Conservation (phyloP, 2,329 filamentous ascomycete genomes). For the Diplodia intermedia region DNA sequence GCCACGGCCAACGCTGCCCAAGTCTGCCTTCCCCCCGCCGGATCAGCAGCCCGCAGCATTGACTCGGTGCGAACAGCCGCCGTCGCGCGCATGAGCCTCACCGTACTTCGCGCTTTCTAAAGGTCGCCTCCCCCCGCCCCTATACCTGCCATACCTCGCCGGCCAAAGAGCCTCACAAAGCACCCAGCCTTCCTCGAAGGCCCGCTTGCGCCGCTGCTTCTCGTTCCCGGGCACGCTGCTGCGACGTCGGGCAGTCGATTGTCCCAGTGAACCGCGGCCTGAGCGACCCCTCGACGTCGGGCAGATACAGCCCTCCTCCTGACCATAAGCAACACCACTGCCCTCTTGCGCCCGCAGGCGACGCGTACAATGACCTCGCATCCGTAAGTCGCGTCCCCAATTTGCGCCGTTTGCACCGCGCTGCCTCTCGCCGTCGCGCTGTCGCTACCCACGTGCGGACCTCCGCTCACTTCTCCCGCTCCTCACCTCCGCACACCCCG, state of each 20-base stretch:
- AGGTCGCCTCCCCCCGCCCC: slow-evolving; percentile 31
- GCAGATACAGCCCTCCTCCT: slow-evolving; percentile 25
- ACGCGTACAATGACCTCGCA: slow-evolving; percentile 21
- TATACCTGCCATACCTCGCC: slow-evolving; percentile 27
- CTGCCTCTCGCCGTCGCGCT: slow-evolving; percentile 10
- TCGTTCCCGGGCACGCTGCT: slow-evolving; percentile 20
- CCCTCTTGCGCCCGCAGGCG: slow-evolving; percentile 11
- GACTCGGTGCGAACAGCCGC: slow-evolving; percentile 31
- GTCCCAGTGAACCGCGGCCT: slow-evolving; percentile 26
- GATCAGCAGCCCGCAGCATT: slow-evolving; percentile 31
- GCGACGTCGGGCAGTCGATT: slow-evolving; percentile 27
- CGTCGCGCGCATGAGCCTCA: slow-evolving; percentile 33
- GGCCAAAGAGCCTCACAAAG: neutral
- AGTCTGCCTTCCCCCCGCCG: slow-evolving; percentile 24
- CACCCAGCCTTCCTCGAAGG: slow-evolving; percentile 12
- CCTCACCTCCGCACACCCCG: neutral
- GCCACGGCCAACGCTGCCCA: slow-evolving; percentile 30
- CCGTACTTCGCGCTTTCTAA: slow-evolving; percentile 32
- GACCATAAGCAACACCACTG: slow-evolving; percentile 5
- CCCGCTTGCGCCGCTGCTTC: slow-evolving; percentile 21
- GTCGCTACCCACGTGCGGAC: slow-evolving; percentile 12
- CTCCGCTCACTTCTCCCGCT: slow-evolving; percentile 21
- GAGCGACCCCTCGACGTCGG: slow-evolving; percentile 29
- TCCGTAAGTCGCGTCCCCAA: slow-evolving; percentile 29
- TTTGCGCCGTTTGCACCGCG: neutral